Evolutionary conservation across 805 yeast species (phyloP).

Genomic region (Pichia ethanolica): DNA sequence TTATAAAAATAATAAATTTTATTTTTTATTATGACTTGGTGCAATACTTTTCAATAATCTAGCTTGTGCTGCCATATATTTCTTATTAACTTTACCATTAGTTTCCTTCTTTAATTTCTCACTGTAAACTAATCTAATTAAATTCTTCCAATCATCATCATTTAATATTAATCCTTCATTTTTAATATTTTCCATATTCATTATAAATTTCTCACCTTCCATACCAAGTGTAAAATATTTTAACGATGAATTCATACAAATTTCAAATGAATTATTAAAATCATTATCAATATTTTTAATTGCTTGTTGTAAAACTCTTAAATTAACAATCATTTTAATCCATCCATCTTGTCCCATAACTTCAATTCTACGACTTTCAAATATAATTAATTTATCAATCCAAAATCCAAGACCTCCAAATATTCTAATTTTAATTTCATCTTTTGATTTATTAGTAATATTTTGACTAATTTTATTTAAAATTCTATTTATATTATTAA

Average conservation of each 20-base stretch:
- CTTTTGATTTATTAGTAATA: slow-evolving; percentile 4
- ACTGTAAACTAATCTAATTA: slow-evolving; percentile 46
- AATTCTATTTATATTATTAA: slow-evolving; percentile 10
- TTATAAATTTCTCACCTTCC: slow-evolving; percentile 10
- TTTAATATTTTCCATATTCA: slow-evolving; percentile 2
- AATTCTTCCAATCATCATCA: slow-evolving; percentile 39
- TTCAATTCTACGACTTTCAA: slow-evolving; percentile 42
- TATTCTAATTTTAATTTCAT: slow-evolving; percentile 9
- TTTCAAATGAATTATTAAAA: not conserved
- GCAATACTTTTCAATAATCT: slow-evolving; percentile 5
- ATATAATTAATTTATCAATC: slow-evolving; percentile 44
- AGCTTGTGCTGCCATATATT: slow-evolving; percentile 10
- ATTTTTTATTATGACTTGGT: not conserved
- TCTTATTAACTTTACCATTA: slow-evolving; percentile 5
- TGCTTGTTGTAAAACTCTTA: slow-evolving; percentile 62
- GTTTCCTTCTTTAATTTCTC: slow-evolving; percentile 23
- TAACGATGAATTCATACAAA: slow-evolving; percentile 30
- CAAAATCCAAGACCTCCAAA: slow-evolving; percentile 14
- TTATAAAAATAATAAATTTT: not conserved
- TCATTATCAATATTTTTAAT: slow-evolving; percentile 42
- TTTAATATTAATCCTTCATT: slow-evolving; percentile 22
- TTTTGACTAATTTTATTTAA: slow-evolving; percentile 9
- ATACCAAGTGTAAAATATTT: slow-evolving; percentile 43
- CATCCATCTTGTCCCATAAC: slow-evolving; percentile 53
- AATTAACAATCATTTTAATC: slow-evolving; percentile 50